Evolutionary conservation across 2,329 filamentous ascomycete genomes (phyloP), one percentile per base, ranked within the genome.

Genomic region (Escovopsis sp.): DNA sequence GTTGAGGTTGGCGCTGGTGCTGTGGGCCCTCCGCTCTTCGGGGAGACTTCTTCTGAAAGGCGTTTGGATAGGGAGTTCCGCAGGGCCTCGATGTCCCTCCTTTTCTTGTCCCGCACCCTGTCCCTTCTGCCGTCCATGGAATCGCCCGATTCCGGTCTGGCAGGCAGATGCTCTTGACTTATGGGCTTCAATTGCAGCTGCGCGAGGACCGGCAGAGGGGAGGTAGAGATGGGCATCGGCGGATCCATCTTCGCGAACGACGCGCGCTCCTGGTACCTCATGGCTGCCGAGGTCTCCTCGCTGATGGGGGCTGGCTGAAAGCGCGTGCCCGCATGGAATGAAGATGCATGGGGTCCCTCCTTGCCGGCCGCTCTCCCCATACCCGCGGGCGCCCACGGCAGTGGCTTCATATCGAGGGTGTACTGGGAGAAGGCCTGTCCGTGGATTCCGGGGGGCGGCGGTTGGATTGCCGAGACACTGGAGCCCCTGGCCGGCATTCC

Each of bases 101-200:
- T 55, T 46, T 65, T 66, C 50, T 58, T 59, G 15, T 64, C 60
- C 19, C 58, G 59, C 5, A 67, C 65, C 38, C 54, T 57, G 6
- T 66, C 63, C 15, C 54, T 55, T 12, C 63, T 59, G 36, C 52
- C 63, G 30, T 55, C 51, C 5, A 52, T 43, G 12, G 55, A 56
- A 9, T 36, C 45, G 5, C 48, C 42, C n/a, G 46, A 44, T 6
- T 50, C 44, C 2, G 53, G 49, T 2, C 38, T 42, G 42, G 28
- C 11, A 11, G 28, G 4, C 48, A 45, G 38, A 39, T 43, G 10
- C 43, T 45, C 26, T 47, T 32, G 32, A 40, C 7, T 32, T 9
- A 32, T 32, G 7, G 28, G 28, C 28, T 32, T 32, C 8, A 32
- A 7, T 12, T 8, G 40, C 10, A 15, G 15, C 23, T 45, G 53